Evolutionary conservation across 1,284 basidiomycete species (phyloP), one percentile per base, ranked within the genome.

Genomic region (Cerrena zonata): DNA sequence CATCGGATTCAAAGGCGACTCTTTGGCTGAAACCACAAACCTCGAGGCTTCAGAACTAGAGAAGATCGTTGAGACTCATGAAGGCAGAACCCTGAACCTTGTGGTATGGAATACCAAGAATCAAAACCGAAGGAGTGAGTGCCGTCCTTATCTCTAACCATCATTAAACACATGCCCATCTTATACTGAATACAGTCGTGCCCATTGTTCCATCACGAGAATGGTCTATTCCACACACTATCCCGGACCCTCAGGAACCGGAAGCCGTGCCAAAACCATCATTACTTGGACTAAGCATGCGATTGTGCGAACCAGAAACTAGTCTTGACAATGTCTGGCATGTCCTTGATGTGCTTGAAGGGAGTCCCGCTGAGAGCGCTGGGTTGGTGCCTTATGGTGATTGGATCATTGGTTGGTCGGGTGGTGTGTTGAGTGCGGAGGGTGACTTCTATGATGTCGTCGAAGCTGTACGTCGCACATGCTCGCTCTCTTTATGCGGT

Each of bases 361-460:
- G 93, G 18, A 93, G 89, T 54, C 96, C 96, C 5, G 95, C 95
- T 4, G 94, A 98, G 73, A 87, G 82, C 58, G 84, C 85, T 36
- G 90, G 90, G 1, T 74, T 93, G 2, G 90, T 93, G 15, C 90
- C 90, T 2, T 91, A 86, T 65, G 91, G 91, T 4, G 90, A 94
- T 70, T 94, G 88, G 77, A 85, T 94, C 52, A 80, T 87, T 60
- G 94, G 95, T 25, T 99, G 94, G 90, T 92, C 93, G 11, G 94
- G 94, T 12, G 95, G 95, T 4, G 87, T 91, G 1, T 71, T 97
- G 45, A 80, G 86, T 56, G 84, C 89, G n/a, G 95, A 99, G 69
- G 88, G 88, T 55, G 94, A 98, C 64, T 98, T 99, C 62, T 98
- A 98, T 68, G 91, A 96, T 56, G 75, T 99, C 2, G 91, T 99